Percentiles rank a stretch among this genome's conserved stretches.
phyloP scores from a whole-genome alignment of 371 early-diverging fungal species.

The Rhizomucor pusillus region DNA sequence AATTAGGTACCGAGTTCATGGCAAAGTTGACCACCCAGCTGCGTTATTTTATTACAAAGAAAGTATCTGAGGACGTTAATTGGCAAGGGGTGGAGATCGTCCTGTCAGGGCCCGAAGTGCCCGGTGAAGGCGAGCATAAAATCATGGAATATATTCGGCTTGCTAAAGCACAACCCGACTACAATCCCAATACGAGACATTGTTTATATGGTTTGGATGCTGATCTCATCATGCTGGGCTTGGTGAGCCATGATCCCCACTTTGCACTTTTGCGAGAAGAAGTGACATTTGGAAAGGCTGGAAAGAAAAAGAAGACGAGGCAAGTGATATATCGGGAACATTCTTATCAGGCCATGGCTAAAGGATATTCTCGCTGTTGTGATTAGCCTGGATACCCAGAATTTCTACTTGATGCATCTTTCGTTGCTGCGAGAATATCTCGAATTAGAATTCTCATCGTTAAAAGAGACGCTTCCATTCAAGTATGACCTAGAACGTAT shows the following conservation, averaged over 20 bases:
- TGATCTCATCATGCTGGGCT: constrained; percentile 98
- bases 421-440: constrained; percentile 91
- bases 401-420: constrained; percentile 81
- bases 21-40: constrained; percentile 79
- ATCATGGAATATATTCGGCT: constrained; percentile 98
- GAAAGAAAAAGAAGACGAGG: constrained; percentile 53
- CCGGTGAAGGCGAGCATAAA: constrained; percentile 99
- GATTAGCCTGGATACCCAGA: constrained; percentile 52
- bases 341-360: too few relatives aligned
- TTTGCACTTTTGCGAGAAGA: constrained; percentile 97
- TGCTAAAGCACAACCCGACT: constrained; percentile 75
- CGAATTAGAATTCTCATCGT: constrained; percentile 77
- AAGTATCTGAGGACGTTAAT: constrained; percentile 85
- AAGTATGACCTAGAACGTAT: constrained; percentile 88
- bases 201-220: constrained; percentile 99
- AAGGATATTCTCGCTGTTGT: not conserved
- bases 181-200: constrained; percentile 87
- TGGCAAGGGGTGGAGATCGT: constrained; percentile 92
- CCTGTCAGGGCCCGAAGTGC: constrained; percentile 92
- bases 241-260: constrained; percentile 95
- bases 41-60: constrained; percentile 88
- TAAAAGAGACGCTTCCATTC: constrained; percentile 53
- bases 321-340: constrained; percentile 6
- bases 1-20: constrained; percentile 95
- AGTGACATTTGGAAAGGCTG: constrained; percentile 79